A percentile compares a stretch with the other conserved stretches of the same genome.
These are phyloP conservation scores for Podospora anserina DNA, from an alignment of 495 filamentous ascomycete species.

Conservation along the genomic window DNA sequence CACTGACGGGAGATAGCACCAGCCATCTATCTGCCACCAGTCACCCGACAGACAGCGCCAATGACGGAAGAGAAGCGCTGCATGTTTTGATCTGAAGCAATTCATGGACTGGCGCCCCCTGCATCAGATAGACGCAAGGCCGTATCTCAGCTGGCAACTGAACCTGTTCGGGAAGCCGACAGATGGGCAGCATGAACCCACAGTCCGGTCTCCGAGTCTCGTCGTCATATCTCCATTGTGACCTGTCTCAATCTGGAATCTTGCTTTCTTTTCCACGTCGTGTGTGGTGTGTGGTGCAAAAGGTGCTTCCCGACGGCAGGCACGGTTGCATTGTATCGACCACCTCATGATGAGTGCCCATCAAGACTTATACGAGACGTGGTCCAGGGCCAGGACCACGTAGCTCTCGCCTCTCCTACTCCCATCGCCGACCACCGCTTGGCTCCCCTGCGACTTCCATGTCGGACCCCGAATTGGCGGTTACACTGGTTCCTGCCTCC, in stretches of 20 bases:
- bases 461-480: conserved; percentile 25
- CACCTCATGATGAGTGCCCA: background rate
- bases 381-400: background rate
- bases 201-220: background rate
- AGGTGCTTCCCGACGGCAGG: conserved; percentile 11
- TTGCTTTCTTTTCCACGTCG: background rate
- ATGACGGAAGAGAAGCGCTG: background rate
- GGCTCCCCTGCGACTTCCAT: conserved; percentile 18
- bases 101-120: background rate
- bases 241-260: conserved; percentile 10
- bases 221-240: background rate
- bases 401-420: too few relatives aligned
- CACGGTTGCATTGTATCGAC: too few relatives aligned
- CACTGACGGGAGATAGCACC: conserved; percentile 1
- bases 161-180: conserved; percentile 2
- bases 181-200: background rate
- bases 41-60: background rate
- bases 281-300: background rate
- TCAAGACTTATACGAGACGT: conserved; percentile 13
- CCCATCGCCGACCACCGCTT: conserved; percentile 9
- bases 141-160: conserved; percentile 1
- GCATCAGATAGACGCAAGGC: conserved; percentile 2
- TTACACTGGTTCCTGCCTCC: conserved; percentile 27
- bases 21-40: background rate
- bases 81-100: background rate